A percentile compares a stretch with the other conserved stretches of the same genome.
Conservation (phyloP, 257 asterid genomes). For the Coffea canephora region DNA sequence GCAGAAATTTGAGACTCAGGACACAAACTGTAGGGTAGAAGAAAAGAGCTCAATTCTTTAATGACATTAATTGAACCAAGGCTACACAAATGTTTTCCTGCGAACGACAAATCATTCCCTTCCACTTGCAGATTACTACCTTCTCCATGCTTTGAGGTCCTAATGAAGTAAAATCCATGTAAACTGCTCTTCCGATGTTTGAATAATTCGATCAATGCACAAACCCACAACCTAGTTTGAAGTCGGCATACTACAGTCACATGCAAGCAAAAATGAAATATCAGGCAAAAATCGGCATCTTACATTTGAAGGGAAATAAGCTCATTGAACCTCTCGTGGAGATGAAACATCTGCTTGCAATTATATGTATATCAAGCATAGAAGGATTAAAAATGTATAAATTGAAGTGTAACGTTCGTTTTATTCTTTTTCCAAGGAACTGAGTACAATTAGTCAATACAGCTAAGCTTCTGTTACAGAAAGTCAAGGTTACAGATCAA, state of each 20-base stretch:
- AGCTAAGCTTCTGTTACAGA: not conserved
- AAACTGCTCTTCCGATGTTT: not conserved
- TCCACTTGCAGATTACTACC: not conserved
- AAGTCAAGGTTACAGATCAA: not conserved
- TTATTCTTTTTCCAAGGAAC: conserved; percentile 10
- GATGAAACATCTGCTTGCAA: not conserved
- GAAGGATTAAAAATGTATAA: not conserved
- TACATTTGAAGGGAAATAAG: not conserved
- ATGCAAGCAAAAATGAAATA: not conserved
- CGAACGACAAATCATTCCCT: not conserved
- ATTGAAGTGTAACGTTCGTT: not conserved
- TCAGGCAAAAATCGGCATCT: not conserved
- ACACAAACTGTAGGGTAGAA: not conserved
- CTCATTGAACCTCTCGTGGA: not conserved
- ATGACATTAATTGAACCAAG: not conserved
- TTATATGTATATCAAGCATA: not conserved
- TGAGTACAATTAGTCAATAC: not conserved
- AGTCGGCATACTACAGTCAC: not conserved
- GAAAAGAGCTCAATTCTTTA: not conserved
- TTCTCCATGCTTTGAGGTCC: not conserved
- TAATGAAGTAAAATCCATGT: not conserved
- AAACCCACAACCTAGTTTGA: not conserved
- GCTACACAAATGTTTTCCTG: not conserved
- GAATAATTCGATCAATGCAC: not conserved
- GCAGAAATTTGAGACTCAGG: too few species aligned